These are phyloP conservation scores for Sicyos edulis DNA, from an alignment of 306 rosid species.

Conservation along the genomic window DNA sequence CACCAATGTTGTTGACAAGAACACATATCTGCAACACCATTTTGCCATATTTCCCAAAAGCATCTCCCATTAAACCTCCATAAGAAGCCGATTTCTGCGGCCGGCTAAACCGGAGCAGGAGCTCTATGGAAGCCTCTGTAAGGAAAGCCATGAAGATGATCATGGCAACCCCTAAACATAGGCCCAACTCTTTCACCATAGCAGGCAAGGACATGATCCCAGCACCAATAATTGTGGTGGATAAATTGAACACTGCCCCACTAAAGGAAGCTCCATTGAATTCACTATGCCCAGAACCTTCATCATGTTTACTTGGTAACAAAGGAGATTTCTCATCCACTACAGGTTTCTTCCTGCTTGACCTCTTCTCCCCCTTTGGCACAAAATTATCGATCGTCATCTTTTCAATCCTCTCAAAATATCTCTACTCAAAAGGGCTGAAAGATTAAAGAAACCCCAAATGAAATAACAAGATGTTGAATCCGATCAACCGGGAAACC, in stretches of 20 bases:
- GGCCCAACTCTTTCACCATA: constrained; percentile 34
- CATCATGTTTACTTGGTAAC: constrained; percentile 24
- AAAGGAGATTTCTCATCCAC: constrained; percentile 28
- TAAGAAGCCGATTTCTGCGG: constrained; percentile 25
- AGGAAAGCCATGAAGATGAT: constrained; percentile 30
- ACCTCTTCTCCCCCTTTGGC: constrained; percentile 19
- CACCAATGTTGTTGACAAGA: constrained; percentile 35
- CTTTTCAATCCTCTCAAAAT: neutral
- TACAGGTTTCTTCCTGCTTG: neutral
- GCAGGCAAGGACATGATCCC: constrained; percentile 46
- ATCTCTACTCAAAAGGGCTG: constrained; percentile 2
- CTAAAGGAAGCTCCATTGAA: constrained; percentile 30
- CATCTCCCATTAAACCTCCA: constrained; percentile 34
- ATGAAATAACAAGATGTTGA: neutral
- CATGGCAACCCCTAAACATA: constrained; percentile 26
- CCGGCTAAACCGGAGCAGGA: constrained; percentile 36
- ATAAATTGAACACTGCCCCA: constrained; percentile 37
- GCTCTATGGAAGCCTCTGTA: constrained; percentile 33
- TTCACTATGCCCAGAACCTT: constrained; percentile 15
- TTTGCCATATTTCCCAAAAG: constrained; percentile 34
- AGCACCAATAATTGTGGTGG: constrained; percentile 34
- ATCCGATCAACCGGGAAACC: neutral
- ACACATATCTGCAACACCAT: constrained; percentile 27
- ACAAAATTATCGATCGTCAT: constrained; percentile 15
- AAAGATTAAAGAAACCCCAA: neutral